phyloP scores from a whole-genome alignment of 805 yeast species.

The Candida khao-thaluensis region DNA sequence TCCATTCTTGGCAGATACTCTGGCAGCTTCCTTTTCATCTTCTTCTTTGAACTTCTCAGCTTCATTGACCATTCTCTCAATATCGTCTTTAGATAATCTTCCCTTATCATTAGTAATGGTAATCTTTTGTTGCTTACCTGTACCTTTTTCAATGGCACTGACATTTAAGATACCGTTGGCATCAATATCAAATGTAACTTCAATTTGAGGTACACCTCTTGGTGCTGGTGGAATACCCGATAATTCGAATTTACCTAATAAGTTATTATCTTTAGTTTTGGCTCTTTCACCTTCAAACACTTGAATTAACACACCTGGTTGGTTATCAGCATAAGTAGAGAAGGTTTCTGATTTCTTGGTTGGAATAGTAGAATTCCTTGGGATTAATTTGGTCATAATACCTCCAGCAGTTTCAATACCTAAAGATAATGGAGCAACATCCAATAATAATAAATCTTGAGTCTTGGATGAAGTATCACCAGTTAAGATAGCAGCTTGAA shows the following conservation, averaged over 20 bases:
- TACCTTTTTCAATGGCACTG: conserved; percentile 87
- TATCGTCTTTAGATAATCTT: conserved; percentile 88
- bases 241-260: conserved; percentile 82
- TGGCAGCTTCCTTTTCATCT: conserved; percentile 78
- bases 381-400: conserved; percentile 92
- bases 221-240: conserved; percentile 89
- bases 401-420: conserved; percentile 98
- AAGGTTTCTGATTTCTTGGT: conserved; percentile 93
- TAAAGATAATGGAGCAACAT: conserved; percentile 89
- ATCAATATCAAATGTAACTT: conserved; percentile 84
- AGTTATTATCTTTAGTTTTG: conserved; percentile 88
- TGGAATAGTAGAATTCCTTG: conserved; percentile 94
- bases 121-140: conserved; percentile 88
- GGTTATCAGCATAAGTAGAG: conserved; percentile 95
- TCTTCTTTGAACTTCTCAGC: conserved; percentile 94
- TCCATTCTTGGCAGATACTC: conserved; percentile 84
- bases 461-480: conserved; percentile 65
- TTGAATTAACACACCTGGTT: conserved; percentile 91
- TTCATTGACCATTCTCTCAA: conserved; percentile 96
- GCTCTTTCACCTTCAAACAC: conserved; percentile 97
- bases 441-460: conserved; percentile 64
- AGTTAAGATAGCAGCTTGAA: conserved; percentile 95
- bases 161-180: conserved; percentile 88
- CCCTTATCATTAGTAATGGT: conserved; percentile 94
- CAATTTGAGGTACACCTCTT: conserved; percentile 89